phyloP scores from a whole-genome alignment of 1,139 yeast genomes.

The Zygoascus hellenicus region DNA sequence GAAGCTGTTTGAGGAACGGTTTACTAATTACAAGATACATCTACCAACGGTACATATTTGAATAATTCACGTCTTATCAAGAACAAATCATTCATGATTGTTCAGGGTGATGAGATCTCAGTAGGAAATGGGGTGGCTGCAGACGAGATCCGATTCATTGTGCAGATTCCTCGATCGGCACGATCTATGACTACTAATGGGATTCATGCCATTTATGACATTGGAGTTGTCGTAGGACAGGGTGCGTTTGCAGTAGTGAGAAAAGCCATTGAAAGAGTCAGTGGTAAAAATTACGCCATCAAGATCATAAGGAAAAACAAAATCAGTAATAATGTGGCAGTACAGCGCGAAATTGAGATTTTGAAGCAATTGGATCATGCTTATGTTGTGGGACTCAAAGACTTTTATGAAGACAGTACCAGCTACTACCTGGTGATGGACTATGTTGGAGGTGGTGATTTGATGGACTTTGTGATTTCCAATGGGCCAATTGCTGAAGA shows the following conservation, averaged over 20 bases:
- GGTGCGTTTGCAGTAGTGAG: conserved; percentile 97
- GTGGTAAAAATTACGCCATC: conserved; percentile 84
- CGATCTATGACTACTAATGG: conserved; percentile 24
- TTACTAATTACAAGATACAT: conserved; percentile 22
- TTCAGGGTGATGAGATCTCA: conserved; percentile 88
- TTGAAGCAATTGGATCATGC: conserved; percentile 74
- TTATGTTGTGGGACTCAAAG: conserved; percentile 73
- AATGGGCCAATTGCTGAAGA: conserved; percentile 89
- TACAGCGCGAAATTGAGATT: conserved; percentile 78
- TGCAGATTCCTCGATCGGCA: conserved; percentile 44
- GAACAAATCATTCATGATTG: conserved; percentile 73
- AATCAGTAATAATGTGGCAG: conserved; percentile 77
- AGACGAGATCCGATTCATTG: conserved; percentile 71
- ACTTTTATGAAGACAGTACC: conserved; percentile 76
- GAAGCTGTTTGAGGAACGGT: background rate
- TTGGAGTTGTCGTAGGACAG: conserved; percentile 80
- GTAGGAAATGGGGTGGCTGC: conserved; percentile 81
- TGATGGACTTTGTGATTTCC: conserved; percentile 91
- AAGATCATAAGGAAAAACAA: conserved; percentile 81
- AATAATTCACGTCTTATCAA: conserved; percentile 69
- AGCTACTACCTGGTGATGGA: conserved; percentile 90
- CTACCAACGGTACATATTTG: conserved; percentile 85
- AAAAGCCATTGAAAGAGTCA: conserved; percentile 76
- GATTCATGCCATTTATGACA: conserved; percentile 66
- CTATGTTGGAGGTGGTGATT: conserved; percentile 92